Base-by-base conservation (phyloP, 345 rosid species). In the Excoecaria agallocha region DNA sequence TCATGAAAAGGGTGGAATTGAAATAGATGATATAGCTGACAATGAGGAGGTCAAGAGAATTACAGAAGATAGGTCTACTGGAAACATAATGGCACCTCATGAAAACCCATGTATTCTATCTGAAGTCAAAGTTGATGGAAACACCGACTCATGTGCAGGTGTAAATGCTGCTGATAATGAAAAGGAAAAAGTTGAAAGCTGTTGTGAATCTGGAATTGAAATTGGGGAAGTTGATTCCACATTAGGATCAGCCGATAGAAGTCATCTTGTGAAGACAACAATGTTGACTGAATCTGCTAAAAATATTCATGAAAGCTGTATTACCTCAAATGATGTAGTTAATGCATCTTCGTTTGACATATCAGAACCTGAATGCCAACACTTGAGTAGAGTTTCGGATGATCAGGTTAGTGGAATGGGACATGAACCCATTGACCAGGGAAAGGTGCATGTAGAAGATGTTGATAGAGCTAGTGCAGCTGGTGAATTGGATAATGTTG, bases 341-440 rank as follows among this genome's bases (percentile, higher is more conserved):
- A 65, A 66, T 76, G 22, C 19, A 56, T 63, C 73, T 30, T 67
- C 39, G 78, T 60, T 63, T 58, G 81, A 76, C 60, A 68, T 73
- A 71, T 43, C 66, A 13, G 77, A 78, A 73, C 71, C 72, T 0
- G 81, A 83, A 69, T 46, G 20, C 39, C 24, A 43, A 15, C 50
- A 72, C 13, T 22, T 65, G 61, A 68, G 66, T 20, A 60, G 67
- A 60, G 80, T 69, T 73, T 74, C 81, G 62, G 86, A 74, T 25
- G 35, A 65, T 63, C 70, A 71, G 12, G 82, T 76, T 54, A 76
- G 58, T 37, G 6, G 22, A 50, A 85, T 82, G 80, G 86, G 81
- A 66, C 81, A 70, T 71, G 81, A 87, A 80, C 69, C 76, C 74
- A 78, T 66, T 19, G 57, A 55, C 72, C 75, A 76, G 49, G 67